Conservation (phyloP, 768 basidiomycete genomes). For the Naematelia encephala region DNA sequence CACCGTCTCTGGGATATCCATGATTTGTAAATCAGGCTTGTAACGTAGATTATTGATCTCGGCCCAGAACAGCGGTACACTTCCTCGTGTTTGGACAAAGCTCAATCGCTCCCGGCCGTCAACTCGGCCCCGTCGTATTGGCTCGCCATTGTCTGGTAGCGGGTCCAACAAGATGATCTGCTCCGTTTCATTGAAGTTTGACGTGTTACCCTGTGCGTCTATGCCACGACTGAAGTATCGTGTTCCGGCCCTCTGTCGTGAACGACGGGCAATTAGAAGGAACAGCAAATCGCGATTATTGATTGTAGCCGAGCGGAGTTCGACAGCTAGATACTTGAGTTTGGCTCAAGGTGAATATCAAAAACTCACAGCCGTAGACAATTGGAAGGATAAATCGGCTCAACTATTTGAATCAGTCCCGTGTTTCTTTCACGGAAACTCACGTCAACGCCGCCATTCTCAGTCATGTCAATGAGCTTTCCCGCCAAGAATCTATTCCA, state of each 20-base stretch:
- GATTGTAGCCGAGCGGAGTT: conserved; percentile 69
- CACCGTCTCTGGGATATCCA: conserved; percentile 86
- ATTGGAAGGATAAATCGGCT: conserved; percentile 85
- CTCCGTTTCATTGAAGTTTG: conserved; percentile 98
- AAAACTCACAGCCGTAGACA: conserved; percentile 85
- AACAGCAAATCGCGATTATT: conserved; percentile 76
- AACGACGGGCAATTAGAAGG: conserved; percentile 86
- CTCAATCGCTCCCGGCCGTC: conserved; percentile 58
- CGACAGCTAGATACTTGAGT: conserved; percentile 63
- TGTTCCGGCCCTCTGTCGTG: conserved; percentile 90
- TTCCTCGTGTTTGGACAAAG: conserved; percentile 91
- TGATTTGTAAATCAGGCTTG: conserved; percentile 92
- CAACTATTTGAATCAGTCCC: conserved; percentile 57
- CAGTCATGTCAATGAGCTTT: conserved; percentile 61
- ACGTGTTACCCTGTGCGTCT: conserved; percentile 81
- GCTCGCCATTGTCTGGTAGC: conserved; percentile 26
- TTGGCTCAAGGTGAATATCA: neutral
- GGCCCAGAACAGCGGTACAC: conserved; percentile 92
- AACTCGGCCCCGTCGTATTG: conserved; percentile 35
- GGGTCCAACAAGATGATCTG: conserved; percentile 77
- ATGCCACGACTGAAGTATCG: conserved; percentile 95
- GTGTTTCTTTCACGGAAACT: conserved; percentile 44
- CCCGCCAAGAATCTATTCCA: conserved; percentile 83
- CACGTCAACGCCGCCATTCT: conserved; percentile 64
- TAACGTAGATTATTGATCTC: conserved; percentile 93